Evolutionary conservation across 2,329 filamentous ascomycete genomes (phyloP), one percentile per base, ranked within the genome.

Genomic region (Sporothrix humicola): DNA sequence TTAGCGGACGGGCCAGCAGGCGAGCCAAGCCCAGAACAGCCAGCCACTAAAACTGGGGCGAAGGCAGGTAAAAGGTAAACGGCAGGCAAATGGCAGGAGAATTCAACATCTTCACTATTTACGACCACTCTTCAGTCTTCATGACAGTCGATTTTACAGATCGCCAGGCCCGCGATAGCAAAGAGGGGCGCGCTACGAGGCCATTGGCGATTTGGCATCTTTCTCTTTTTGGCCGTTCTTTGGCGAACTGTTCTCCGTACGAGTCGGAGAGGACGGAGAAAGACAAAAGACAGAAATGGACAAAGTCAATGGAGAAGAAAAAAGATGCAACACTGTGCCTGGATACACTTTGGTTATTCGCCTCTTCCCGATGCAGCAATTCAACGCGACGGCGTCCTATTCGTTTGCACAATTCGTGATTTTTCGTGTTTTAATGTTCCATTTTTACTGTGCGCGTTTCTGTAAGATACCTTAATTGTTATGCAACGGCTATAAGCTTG

Each of bases 11-110:
- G 65, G 46, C 44, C 65, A 68, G 13, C 44, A 52, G 13, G 65
- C 46, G 65, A 68, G 66, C 66, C 66, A 56, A 56, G 48, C 66
- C 66, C 66, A 56, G 66, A 54, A 56, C 13, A 26, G 52, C 74
- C 71, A 72, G 72, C 72, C 72, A 71, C 72, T 56, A 73, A 65
- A 74, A 65, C 37, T 46, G 63, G 63, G 48, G 65, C 56, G 17
- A 44, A 31, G n/a, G 42, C 23, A 12, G n/a, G 37, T 15, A 17
- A 23, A 15, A 68, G n/a, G n/a, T n/a, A n/a, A n/a, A n/a, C n/a
- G n/a, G n/a, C n/a, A n/a, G 23, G 44, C 44, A 68, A 44, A 23
- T 15, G 10, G 20, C 4, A 42, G 44, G 63, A 52, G 9, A 37
- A 37, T 37, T 37, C 31, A 37, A 37, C 31, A 37, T 37, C 31